Evolutionary conservation across 108 stramenopile genomes (phyloP).

Genomic region (Cyclotella kingstonii): DNA sequence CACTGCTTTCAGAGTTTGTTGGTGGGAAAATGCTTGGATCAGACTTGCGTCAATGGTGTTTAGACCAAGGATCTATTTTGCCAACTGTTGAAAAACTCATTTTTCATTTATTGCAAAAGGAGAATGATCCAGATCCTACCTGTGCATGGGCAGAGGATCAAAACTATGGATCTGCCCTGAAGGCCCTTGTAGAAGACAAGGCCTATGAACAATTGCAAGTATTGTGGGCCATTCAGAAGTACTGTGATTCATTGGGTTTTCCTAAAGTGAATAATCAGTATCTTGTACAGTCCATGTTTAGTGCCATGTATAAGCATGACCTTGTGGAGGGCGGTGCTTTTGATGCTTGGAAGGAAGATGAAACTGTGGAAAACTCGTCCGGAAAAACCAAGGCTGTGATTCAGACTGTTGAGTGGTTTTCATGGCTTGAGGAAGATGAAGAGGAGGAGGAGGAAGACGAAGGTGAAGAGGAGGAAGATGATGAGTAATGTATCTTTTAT

Average conservation of each 20-base stretch:
- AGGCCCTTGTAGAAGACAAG: slow-evolving; percentile 72
- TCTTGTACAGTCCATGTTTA: slow-evolving; percentile 81
- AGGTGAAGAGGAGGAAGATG: slow-evolving; percentile 43
- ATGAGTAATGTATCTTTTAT: not conserved
- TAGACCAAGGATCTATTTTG: slow-evolving; percentile 41
- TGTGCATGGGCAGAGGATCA: slow-evolving; percentile 74
- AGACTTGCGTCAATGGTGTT: slow-evolving; percentile 69
- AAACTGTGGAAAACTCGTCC: slow-evolving; percentile 55
- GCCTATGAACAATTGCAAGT: slow-evolving; percentile 70
- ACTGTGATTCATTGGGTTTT: slow-evolving; percentile 78
- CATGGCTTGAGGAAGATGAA: slow-evolving; percentile 84
- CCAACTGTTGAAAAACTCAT: slow-evolving; percentile 68
- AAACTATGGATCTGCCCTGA: slow-evolving; percentile 67
- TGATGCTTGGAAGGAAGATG: slow-evolving; percentile 83
- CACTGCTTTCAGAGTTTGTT: slow-evolving; percentile 57
- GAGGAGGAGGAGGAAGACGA: slow-evolving; percentile 77
- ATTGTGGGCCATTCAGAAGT: slow-evolving; percentile 79
- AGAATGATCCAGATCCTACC: slow-evolving; percentile 67
- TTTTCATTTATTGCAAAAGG: slow-evolving; percentile 60
- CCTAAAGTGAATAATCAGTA: slow-evolving; percentile 82
- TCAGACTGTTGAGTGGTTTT: slow-evolving; percentile 87
- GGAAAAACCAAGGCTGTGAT: slow-evolving; percentile 79
- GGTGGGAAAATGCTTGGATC: slow-evolving; percentile 69
- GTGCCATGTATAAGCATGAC: slow-evolving; percentile 87
- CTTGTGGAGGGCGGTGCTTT: slow-evolving; percentile 77